phyloP scores from a whole-genome alignment of 2,329 filamentous ascomycete species.

The Trichoderma endophyticum region DNA sequence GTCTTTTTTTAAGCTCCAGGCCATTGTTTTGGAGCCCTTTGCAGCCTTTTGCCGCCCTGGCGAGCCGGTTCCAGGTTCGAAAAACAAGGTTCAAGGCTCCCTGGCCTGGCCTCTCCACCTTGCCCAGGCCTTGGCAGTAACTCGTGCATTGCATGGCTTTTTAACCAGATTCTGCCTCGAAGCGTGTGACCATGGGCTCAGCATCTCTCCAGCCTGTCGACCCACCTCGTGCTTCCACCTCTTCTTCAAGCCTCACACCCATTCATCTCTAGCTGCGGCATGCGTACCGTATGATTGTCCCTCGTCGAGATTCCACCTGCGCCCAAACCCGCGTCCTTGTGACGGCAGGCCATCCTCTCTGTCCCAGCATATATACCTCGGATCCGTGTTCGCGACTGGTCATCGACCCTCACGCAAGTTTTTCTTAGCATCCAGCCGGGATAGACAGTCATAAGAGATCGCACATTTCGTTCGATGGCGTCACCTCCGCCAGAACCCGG shows the following conservation, averaged over 20 bases:
- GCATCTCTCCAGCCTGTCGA: slow-evolving; percentile 10
- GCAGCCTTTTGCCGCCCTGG: not conserved
- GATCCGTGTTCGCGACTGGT: not conserved
- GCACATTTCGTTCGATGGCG: slow-evolving; percentile 12
- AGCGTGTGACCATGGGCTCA: slow-evolving; percentile 16
- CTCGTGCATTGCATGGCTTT: not conserved
- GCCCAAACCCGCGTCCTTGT: not conserved
- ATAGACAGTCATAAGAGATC: not conserved
- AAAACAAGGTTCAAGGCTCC: not conserved
- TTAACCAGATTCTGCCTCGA: slow-evolving; percentile 3
- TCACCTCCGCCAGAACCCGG: slow-evolving; percentile 13
- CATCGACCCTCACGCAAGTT: not conserved
- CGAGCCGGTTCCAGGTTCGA: not conserved
- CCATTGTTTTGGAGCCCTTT: not conserved
- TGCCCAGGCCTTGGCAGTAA: not conserved
- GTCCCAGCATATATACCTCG: not conserved
- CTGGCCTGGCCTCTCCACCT: slow-evolving; percentile 4
- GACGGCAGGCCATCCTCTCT: not conserved
- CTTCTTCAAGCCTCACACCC: not conserved
- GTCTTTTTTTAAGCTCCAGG: not conserved
- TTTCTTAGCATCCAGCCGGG: not conserved
- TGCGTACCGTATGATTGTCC: not conserved
- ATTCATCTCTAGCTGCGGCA: not conserved
- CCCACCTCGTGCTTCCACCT: slow-evolving; percentile 12
- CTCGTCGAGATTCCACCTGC: not conserved